Conservation (phyloP, 2,329 filamentous ascomycete species). For the Ophiognomonia clavigignenti-juglandacearum region DNA sequence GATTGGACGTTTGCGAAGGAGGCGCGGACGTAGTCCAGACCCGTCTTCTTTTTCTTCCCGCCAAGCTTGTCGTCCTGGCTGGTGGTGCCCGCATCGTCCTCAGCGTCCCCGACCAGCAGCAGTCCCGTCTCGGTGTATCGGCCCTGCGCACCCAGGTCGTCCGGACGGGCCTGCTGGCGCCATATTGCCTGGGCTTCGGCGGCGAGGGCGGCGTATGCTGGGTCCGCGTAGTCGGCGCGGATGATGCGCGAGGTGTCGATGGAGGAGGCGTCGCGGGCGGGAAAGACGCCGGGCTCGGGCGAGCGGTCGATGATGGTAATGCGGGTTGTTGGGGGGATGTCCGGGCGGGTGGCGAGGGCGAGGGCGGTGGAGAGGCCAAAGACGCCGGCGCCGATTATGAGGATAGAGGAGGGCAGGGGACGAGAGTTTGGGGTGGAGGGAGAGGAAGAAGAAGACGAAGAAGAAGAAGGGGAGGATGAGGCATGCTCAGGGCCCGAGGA, state of each 20-base stretch:
- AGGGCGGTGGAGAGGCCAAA: slow-evolving; percentile 61
- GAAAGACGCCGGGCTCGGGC: slow-evolving; percentile 42
- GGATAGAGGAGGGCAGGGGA: slow-evolving; percentile 43
- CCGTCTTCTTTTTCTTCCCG: slow-evolving; percentile 37
- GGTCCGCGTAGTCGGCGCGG: slow-evolving; percentile 74
- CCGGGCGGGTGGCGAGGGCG: slow-evolving; percentile 59
- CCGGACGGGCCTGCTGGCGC: slow-evolving; percentile 52
- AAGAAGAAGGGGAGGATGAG: slow-evolving; percentile 5
- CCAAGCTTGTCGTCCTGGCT: too few relatives aligned
- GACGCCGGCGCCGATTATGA: slow-evolving; percentile 66
- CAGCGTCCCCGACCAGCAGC: slow-evolving; percentile 56
- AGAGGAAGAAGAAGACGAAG: background rate
- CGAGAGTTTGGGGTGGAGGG: slow-evolving; percentile 4
- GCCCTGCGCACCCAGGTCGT: slow-evolving; percentile 54
- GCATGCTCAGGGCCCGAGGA: slow-evolving; percentile 9
- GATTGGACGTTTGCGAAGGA: slow-evolving; percentile 57
- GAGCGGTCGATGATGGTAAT: slow-evolving; percentile 59
- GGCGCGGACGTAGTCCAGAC: slow-evolving; percentile 53
- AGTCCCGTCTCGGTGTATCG: slow-evolving; percentile 69
- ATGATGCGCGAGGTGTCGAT: slow-evolving; percentile 62
- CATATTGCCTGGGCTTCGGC: slow-evolving; percentile 64
- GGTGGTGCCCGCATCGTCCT: background rate
- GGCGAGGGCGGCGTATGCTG: slow-evolving; percentile 70
- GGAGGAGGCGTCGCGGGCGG: slow-evolving; percentile 53
- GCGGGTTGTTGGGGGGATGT: slow-evolving; percentile 43